Percentiles rank a stretch among this genome's conserved stretches.
phyloP scores from a whole-genome alignment of 768 basidiomycete species.

The Hebeloma cylindrosporum region DNA sequence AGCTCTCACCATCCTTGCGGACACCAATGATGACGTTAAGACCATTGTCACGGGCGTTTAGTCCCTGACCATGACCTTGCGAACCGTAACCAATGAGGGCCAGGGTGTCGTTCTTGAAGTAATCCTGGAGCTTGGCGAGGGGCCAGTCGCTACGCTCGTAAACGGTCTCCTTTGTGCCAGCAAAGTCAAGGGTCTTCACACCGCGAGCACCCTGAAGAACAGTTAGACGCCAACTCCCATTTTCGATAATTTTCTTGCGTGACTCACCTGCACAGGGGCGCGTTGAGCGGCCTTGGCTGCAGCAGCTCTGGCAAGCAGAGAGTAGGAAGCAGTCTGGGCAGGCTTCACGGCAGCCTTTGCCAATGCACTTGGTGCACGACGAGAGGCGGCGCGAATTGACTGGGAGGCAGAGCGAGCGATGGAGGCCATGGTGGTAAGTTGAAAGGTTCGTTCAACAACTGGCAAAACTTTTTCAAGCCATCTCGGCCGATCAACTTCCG shows the following conservation, averaged over 20 bases:
- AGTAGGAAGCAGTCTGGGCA: conserved; percentile 62
- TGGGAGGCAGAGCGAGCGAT: conserved; percentile 64
- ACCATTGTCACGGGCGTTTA: conserved; percentile 99
- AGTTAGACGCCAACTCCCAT: conserved; percentile 1
- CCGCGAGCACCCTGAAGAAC: conserved; percentile 57
- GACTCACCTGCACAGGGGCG: conserved; percentile 34
- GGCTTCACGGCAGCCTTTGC: conserved; percentile 40
- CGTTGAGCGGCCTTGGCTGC: conserved; percentile 39
- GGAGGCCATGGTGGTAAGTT: conserved; percentile 56
- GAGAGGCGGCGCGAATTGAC: conserved; percentile 62
- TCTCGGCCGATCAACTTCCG: conserved; percentile 9
- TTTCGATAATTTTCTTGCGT: not conserved
- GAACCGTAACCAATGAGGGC: conserved; percentile 99
- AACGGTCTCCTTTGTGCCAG: conserved; percentile 88
- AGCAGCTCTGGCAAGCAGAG: conserved; percentile 56
- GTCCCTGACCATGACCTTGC: conserved; percentile 96
- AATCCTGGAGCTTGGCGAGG: conserved; percentile 94
- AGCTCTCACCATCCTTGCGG: conserved; percentile 93
- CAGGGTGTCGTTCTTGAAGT: conserved; percentile 99
- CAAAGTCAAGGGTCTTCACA: conserved; percentile 95
- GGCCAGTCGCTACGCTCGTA: conserved; percentile 99
- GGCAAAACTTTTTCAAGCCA: conserved; percentile 19
- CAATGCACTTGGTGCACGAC: conserved; percentile 59
- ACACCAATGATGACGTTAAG: conserved; percentile 99
- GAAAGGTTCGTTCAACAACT: conserved; percentile 5